Percentiles rank a stretch among this genome's conserved stretches.
phyloP scores from a whole-genome alignment of 1,284 basidiomycete species.

The Rhodotorula mucilaginosa region DNA sequence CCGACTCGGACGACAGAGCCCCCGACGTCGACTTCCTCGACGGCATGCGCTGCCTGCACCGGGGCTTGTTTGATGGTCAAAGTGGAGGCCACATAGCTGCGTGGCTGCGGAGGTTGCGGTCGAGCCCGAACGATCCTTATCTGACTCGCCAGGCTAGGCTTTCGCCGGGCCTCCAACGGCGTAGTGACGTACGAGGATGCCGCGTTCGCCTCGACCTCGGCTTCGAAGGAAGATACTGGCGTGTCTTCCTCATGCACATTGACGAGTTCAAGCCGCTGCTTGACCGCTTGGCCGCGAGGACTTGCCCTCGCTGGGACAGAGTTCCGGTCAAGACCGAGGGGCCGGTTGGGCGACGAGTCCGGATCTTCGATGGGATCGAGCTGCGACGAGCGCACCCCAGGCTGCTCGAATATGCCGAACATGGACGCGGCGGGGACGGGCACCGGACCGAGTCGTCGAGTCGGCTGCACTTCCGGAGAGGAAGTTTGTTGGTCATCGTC shows the following conservation, averaged over 20 bases:
- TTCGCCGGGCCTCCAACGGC: background rate
- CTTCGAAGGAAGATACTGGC: conserved; percentile 8
- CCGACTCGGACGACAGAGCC: background rate
- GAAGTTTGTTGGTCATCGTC: background rate
- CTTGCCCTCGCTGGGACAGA: background rate
- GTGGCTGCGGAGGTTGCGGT: no score
- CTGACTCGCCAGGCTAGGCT: background rate
- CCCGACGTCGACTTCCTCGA: background rate
- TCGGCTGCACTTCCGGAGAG: background rate
- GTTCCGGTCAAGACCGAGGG: background rate
- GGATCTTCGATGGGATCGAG: conserved; percentile 37
- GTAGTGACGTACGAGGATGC: conserved; percentile 17
- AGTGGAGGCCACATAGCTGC: no score
- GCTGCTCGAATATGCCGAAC: conserved; percentile 6
- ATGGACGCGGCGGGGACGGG: conserved; percentile 12
- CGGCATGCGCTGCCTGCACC: background rate
- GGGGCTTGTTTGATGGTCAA: conserved; percentile 5
- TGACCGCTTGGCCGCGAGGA: background rate
- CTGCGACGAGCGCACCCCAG: conserved; percentile 9
- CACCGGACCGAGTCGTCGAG: conserved; percentile 2
- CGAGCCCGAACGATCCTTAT: background rate
- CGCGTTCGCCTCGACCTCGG: background rate
- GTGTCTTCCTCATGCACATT: background rate
- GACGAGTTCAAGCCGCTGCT: conserved; percentile 24
- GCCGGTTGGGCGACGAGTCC: conserved; percentile 26